A percentile compares a stretch with the other conserved stretches of the same genome.
Conservation (phyloP, 495 filamentous ascomycete species). For the Podospora pseudocomata region DNA sequence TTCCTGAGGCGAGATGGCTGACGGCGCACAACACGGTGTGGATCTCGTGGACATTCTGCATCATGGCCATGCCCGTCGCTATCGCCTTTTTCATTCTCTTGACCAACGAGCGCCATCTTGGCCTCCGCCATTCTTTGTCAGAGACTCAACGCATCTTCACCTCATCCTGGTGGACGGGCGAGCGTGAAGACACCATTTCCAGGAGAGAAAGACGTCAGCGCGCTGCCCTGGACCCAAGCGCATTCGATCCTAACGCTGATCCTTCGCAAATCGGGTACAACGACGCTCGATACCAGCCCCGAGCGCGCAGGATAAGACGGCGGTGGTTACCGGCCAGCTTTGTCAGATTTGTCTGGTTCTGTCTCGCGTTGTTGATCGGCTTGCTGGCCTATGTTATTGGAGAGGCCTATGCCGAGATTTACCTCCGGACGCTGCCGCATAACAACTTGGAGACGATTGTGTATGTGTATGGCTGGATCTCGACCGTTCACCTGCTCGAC, state of each 20-base stretch:
- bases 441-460: slow-evolving; percentile 59
- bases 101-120: slow-evolving; percentile 54
- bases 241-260: slow-evolving; percentile 33
- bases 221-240: slow-evolving; percentile 22
- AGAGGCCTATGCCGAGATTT: slow-evolving; percentile 64
- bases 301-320: slow-evolving; percentile 40
- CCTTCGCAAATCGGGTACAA: slow-evolving; percentile 24
- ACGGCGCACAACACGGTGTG: slow-evolving; percentile 58
- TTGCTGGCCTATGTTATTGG: slow-evolving; percentile 59
- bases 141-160: slow-evolving; percentile 63
- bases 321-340: slow-evolving; percentile 58
- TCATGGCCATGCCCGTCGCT: slow-evolving; percentile 60
- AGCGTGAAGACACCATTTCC: slow-evolving; percentile 41
- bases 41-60: slow-evolving; percentile 61
- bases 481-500: slow-evolving; percentile 58
- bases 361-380: slow-evolving; percentile 55
- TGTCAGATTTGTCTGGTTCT: slow-evolving; percentile 65
- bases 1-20: slow-evolving; percentile 45
- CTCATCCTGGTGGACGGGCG: slow-evolving; percentile 56
- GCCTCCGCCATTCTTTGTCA: slow-evolving; percentile 51
- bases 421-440: slow-evolving; percentile 60
- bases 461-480: slow-evolving; percentile 64
- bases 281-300: slow-evolving; percentile 19
- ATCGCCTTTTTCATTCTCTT: slow-evolving; percentile 58
- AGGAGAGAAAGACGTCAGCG: slow-evolving; percentile 35